Percentiles rank a stretch among this genome's conserved stretches.
These are phyloP conservation scores for Rhodofomes roseus DNA, from an alignment of 1,284 basidiomycete genomes.

Conservation along the genomic window DNA sequence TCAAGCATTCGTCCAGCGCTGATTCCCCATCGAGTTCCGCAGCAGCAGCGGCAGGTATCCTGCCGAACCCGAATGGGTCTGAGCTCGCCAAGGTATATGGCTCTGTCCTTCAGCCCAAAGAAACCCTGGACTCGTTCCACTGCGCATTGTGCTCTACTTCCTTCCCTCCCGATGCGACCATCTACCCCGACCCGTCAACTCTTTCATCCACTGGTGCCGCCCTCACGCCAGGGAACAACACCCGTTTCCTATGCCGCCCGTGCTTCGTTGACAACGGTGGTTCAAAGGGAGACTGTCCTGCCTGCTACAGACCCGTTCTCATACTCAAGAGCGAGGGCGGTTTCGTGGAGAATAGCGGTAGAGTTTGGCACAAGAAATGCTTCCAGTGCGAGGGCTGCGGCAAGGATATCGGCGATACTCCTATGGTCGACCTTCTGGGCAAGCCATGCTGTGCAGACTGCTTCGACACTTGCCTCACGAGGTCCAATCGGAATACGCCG, in stretches of 20 bases:
- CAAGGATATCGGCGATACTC: constrained; percentile 65
- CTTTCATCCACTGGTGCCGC: constrained; percentile 14
- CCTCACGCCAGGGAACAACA: constrained; percentile 29
- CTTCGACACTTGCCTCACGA: constrained; percentile 67
- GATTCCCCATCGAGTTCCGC: constrained; percentile 26
- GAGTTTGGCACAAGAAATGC: constrained; percentile 76
- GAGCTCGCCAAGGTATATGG: constrained; percentile 78
- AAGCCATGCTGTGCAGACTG: constrained; percentile 73
- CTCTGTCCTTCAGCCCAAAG: constrained; percentile 75
- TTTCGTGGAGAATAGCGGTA: constrained; percentile 64
- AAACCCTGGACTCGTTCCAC: constrained; percentile 59
- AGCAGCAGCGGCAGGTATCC: constrained; percentile 46
- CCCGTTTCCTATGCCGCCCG: constrained; percentile 64
- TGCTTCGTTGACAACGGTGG: constrained; percentile 72
- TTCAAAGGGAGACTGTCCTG: constrained; percentile 66
- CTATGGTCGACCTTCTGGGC: constrained; percentile 79
- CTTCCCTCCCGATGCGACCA: constrained; percentile 77
- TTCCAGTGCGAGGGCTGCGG: constrained; percentile 71
- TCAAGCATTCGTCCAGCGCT: constrained; percentile 43
- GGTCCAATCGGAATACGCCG: constrained; percentile 35
- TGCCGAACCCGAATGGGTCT: constrained; percentile 51
- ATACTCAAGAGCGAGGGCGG: constrained; percentile 72
- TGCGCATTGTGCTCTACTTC: constrained; percentile 61
- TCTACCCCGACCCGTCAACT: constrained; percentile 69
- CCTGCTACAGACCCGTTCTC: constrained; percentile 65